phyloP scores from a whole-genome alignment of 768 basidiomycete species.

The Suillus decipiens region DNA sequence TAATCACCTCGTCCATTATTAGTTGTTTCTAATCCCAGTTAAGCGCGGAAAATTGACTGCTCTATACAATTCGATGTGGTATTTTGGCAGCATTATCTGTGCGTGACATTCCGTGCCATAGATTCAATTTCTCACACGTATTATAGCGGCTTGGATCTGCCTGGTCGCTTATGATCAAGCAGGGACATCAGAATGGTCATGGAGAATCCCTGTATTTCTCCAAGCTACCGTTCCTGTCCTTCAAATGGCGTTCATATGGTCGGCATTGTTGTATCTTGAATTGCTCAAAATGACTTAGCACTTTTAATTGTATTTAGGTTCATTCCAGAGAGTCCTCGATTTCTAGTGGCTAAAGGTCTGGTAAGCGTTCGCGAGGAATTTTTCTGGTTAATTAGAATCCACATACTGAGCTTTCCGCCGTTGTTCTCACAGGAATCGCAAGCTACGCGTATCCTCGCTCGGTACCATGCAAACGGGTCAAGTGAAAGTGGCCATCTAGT shows the following conservation, averaged over 20 bases:
- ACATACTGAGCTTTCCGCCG: neutral
- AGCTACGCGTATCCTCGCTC: conserved; percentile 63
- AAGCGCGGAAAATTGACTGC: conserved; percentile 59
- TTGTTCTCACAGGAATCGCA: conserved; percentile 45
- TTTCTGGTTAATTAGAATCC: neutral
- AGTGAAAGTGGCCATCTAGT: conserved; percentile 61
- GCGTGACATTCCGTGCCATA: conserved; percentile 8
- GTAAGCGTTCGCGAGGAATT: conserved; percentile 34
- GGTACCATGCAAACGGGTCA: conserved; percentile 67
- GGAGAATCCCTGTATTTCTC: conserved; percentile 65
- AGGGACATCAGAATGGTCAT: conserved; percentile 50
- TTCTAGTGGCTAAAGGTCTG: conserved; percentile 60
- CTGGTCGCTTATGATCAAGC: conserved; percentile 43
- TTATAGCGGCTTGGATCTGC: conserved; percentile 47
- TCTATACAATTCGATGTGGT: conserved; percentile 75
- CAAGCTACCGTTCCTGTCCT: conserved; percentile 60
- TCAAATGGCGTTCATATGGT: conserved; percentile 59
- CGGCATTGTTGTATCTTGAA: conserved; percentile 13
- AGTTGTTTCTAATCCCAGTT: neutral
- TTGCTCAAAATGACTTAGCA: neutral
- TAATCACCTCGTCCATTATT: neutral
- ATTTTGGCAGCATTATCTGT: conserved; percentile 66
- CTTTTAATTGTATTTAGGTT: conserved; percentile 41
- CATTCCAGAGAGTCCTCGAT: conserved; percentile 69
- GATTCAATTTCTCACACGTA: neutral